Conservation (phyloP, 1,284 basidiomycete species). For the Trichosporon faecale region DNA sequence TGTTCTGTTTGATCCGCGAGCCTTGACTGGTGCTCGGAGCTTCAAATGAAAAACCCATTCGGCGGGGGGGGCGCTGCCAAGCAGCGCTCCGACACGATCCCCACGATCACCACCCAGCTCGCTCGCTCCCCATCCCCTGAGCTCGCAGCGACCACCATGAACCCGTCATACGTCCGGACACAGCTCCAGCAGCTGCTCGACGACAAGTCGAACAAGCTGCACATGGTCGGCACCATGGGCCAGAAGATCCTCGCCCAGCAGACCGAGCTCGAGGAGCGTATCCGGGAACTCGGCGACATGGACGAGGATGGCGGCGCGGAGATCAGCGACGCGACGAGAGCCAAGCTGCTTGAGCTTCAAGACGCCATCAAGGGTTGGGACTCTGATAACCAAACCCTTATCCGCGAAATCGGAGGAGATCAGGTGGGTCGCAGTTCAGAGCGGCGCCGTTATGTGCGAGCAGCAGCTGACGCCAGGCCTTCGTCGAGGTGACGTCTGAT, state of each 20-base stretch:
- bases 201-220: slow-evolving; percentile 82
- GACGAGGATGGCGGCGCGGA: slow-evolving; percentile 58
- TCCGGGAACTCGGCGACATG: slow-evolving; percentile 68
- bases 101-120: slow-evolving; percentile 28
- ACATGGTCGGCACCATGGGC: slow-evolving; percentile 82
- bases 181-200: slow-evolving; percentile 76
- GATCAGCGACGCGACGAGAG: slow-evolving; percentile 59
- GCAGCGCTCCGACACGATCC: slow-evolving; percentile 7
- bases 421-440: slow-evolving; percentile 57
- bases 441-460: background rate
- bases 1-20: slow-evolving; percentile 1
- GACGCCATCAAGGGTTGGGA: slow-evolving; percentile 77
- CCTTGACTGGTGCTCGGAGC: slow-evolving; percentile 5
- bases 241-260: slow-evolving; percentile 87
- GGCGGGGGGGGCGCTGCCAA: slow-evolving; percentile 2
- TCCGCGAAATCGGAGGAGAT: slow-evolving; percentile 62
- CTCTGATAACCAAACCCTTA: slow-evolving; percentile 73
- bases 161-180: slow-evolving; percentile 33
- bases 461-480: background rate
- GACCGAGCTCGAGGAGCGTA: slow-evolving; percentile 81
- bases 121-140: slow-evolving; percentile 22
- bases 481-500: background rate
- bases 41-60: slow-evolving; percentile 6
- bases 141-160: slow-evolving; percentile 26
- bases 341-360: slow-evolving; percentile 71